Evolutionary conservation across 345 rosid genomes (phyloP), one percentile per base, ranked within the genome.

Genomic region (Eucalyptus cladocalyx): DNA sequence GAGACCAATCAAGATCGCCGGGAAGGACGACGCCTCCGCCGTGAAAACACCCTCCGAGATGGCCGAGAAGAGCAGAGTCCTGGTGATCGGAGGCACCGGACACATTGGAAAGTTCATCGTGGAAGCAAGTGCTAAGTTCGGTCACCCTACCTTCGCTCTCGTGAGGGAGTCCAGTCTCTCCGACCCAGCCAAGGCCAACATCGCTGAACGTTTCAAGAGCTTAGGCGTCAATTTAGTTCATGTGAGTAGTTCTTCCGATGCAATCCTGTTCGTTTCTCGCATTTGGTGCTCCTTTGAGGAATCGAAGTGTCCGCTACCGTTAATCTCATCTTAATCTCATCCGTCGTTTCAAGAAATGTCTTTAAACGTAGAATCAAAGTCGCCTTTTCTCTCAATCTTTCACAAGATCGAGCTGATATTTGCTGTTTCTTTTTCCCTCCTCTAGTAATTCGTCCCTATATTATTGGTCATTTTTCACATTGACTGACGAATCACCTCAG

Each of bases 51-150:
- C 51, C 51, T 15, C 51, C 2, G 18, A 49, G 18, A 49, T 49
- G 51, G 51, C 51, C 6, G 51, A 49, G 51, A 49, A 49, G 51
- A 49, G 51, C 18, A 49, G 51, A 49, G 51, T 49, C 51, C 51
- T 49, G 51, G 51, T 49, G 51, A 81, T 89, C 37, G 89, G 91
- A 23, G 89, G 88, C 87, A 87, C 91, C 2, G 89, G 91, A 58
- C 60, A 48, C 91, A 80, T 89, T 6, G 87, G 91, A 16, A 89
- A 87, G 89, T 80, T 87, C 89, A 87, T 89, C 87, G 60, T 87
- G 32, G 83, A 60, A 40, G 87, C 91, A 6, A 81, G 87, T 54
- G 87, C 80, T 56, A 87, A 80, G 76, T 76, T 83, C 9, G 91
- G 91, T 28, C 89, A 87, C 81, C 89, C 89, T 19, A 89, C 91